These are phyloP conservation scores for Fraxinus excelsior DNA, from an alignment of 257 asterid genomes.

Conservation along the genomic window DNA sequence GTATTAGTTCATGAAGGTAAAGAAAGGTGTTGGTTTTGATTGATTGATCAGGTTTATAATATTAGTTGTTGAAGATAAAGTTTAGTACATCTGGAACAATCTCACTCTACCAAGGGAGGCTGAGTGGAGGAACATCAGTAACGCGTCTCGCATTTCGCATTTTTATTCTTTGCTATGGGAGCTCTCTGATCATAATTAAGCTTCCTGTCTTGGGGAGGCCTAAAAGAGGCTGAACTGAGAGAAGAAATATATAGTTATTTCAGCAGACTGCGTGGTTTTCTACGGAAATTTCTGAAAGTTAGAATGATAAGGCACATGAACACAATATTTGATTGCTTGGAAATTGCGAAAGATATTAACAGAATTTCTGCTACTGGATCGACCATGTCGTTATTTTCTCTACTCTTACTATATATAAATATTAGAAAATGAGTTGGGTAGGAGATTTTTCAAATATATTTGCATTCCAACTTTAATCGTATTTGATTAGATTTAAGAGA, in stretches of 20 bases:
- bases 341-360: neutral
- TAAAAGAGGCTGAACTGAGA: neutral
- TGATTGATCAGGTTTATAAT: neutral
- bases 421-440: neutral
- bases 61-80: neutral
- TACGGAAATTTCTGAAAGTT: neutral
- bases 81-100: neutral
- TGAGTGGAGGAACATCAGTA: neutral
- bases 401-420: neutral
- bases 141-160: neutral
- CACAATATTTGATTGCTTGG: neutral
- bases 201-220: neutral
- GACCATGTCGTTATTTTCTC: neutral
- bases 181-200: neutral
- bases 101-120: neutral
- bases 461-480: too few relatives aligned
- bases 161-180: neutral
- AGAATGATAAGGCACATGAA: neutral
- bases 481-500: neutral
- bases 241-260: neutral
- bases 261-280: neutral
- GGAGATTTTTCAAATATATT: neutral
- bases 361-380: neutral
- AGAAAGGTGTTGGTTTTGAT: neutral
- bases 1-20: neutral